Conservation (phyloP, 2,329 filamentous ascomycete species). For the Albifimbria verrucaria region DNA sequence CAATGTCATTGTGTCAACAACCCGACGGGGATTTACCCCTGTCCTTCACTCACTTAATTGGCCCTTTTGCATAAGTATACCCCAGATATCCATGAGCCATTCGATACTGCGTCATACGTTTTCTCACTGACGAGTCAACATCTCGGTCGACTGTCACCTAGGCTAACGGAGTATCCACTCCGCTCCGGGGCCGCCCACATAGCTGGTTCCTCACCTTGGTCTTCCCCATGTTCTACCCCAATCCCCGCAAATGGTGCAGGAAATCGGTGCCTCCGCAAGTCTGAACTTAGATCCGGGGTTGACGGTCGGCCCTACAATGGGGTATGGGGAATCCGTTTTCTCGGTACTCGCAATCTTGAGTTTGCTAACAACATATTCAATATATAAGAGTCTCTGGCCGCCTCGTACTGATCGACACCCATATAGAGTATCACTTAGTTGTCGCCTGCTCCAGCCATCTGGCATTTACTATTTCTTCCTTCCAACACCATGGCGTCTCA, state of each 20-base stretch:
- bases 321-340: neutral
- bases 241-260: conserved; percentile 7
- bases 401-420: neutral
- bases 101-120: too few species aligned
- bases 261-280: conserved; percentile 7
- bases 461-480: neutral
- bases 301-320: conserved; percentile 17
- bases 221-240: conserved; percentile 9
- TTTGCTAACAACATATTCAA: neutral
- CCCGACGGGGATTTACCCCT: too few species aligned
- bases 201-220: neutral
- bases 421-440: neutral
- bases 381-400: neutral
- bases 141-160: conserved; percentile 6
- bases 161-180: conserved; percentile 7
- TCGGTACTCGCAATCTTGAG: neutral
- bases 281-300: conserved; percentile 23
- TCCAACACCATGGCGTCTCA: conserved; percentile 14
- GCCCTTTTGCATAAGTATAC: too few species aligned
- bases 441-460: neutral
- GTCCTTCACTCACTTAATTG: too few species aligned
- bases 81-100: too few species aligned
- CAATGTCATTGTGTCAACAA: too few species aligned
- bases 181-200: neutral
- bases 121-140: conserved; percentile 6